Conservation (phyloP, 805 yeast species). For the Suhomyces kilbournensis region DNA sequence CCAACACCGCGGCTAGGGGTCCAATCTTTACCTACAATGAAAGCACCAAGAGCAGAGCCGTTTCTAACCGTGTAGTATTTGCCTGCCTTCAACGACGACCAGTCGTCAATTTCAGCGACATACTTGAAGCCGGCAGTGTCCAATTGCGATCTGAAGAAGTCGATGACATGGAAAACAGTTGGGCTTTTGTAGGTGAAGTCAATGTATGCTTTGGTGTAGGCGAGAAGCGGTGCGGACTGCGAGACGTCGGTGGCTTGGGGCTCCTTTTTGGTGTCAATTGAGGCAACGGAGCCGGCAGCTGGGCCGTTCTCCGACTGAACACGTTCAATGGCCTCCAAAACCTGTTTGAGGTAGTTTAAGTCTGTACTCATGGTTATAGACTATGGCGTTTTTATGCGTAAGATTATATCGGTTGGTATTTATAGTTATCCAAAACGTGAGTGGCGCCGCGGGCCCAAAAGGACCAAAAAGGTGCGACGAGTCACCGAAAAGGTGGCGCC, state of each 20-base stretch:
- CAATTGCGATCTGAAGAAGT: slow-evolving; percentile 46
- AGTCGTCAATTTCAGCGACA: slow-evolving; percentile 59
- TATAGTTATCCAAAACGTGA: neutral
- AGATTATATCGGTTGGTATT: neutral
- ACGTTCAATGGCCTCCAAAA: slow-evolving; percentile 2
- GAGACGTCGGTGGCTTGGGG: neutral
- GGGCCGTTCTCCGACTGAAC: neutral
- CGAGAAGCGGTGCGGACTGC: neutral
- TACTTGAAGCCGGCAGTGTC: slow-evolving; percentile 60
- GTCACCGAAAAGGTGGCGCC: neutral
- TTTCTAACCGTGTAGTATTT: slow-evolving; percentile 66
- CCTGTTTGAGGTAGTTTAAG: neutral
- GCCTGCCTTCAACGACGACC: slow-evolving; percentile 50
- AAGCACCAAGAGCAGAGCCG: slow-evolving; percentile 67
- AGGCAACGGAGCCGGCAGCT: neutral
- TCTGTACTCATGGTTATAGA: neutral
- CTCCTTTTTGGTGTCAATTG: neutral
- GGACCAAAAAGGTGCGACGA: neutral
- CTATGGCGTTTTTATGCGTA: neutral
- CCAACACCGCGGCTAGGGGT: slow-evolving; percentile 64
- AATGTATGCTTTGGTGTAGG: slow-evolving; percentile 50
- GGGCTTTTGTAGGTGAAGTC: slow-evolving; percentile 72
- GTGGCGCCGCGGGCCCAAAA: neutral
- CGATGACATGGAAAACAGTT: slow-evolving; percentile 71
- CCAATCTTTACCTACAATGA: slow-evolving; percentile 67